Evolutionary conservation across 306 rosid species (phyloP).

Genomic region (Pyrus bretschneideri): DNA sequence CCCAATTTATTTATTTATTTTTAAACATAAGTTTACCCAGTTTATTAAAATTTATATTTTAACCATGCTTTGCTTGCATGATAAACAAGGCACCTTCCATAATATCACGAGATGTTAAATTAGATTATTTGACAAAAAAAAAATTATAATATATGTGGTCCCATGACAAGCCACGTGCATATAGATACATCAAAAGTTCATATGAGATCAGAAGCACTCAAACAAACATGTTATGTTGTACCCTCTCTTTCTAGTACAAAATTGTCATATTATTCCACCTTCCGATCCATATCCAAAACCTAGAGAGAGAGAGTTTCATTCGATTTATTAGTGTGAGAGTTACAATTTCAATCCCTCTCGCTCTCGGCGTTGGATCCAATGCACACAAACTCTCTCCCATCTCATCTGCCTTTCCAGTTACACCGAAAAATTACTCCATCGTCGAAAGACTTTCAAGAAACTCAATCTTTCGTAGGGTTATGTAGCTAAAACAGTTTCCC

Average conservation of each 20-base stretch:
- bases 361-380: background rate
- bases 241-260: background rate
- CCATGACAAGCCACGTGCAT: constrained; percentile 57
- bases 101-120: background rate
- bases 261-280: background rate
- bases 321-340: too few relatives aligned
- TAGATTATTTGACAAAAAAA: background rate
- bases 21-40: too few relatives aligned
- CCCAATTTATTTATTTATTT: too few relatives aligned
- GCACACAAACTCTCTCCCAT: background rate
- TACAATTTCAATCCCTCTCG: background rate
- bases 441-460: background rate
- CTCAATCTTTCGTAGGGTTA: background rate
- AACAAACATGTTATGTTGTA: background rate
- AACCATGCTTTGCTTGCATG: constrained; percentile 6
- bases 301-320: background rate
- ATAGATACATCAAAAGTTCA: constrained; percentile 41
- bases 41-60: background rate
- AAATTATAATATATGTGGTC: constrained; percentile 12
- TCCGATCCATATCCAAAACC: too few relatives aligned
- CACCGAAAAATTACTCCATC: background rate
- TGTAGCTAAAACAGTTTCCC: background rate
- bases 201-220: constrained; percentile 3
- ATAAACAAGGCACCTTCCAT: constrained; percentile 2
- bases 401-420: background rate